Base-by-base conservation (phyloP, 2,329 filamentous ascomycete genomes). In the Macroventuria anomochaeta region DNA sequence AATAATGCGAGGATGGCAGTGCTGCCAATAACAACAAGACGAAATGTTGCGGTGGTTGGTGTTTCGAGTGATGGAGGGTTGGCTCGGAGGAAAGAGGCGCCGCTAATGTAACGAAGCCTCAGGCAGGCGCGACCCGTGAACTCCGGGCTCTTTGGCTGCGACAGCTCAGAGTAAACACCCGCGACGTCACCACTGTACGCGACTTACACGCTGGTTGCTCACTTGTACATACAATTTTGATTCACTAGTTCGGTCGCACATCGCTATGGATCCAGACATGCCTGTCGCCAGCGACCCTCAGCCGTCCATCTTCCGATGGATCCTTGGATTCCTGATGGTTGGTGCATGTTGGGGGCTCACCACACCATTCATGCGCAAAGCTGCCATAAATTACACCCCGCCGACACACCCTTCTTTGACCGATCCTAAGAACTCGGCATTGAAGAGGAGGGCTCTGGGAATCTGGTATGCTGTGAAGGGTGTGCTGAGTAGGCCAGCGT, bases 311-410 rank as follows among this genome's bases (percentile, higher is more conserved):
- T 81, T 96, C 78, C 93, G 92, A 78, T 96, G 95, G 81, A 82
- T 95, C 59, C 81, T 93, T 54, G 91, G 90, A 64, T 97, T 97
- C 80, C 82, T 97, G 47, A 85, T 96, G 55, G 93, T 97, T 62
- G 92, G 93, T 46, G 80, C 95, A 20, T 93, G 91, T 63, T 97
- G 93, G 93, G 93, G 93, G 44, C 86, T 96, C 65, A 96, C 91
- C 1, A 96, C 91, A 7, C 79, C 80, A 10, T 97, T 97, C 79
- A 96, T 97, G 81, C 88, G 93, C 20, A 85, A 85, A 58, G 93
- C 93, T 8, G 93, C 93, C 2, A 83, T 88, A 53, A 83, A 87
- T 57, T 92, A 95, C 77, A 84, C 80, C 1, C 86, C 88, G 18
- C 75, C 73, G 29, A 49, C 67, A 28, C 60, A 71, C 1, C 67